phyloP scores from a whole-genome alignment of 108 stramenopile genomes.

The Cylindrotheca closterium region DNA sequence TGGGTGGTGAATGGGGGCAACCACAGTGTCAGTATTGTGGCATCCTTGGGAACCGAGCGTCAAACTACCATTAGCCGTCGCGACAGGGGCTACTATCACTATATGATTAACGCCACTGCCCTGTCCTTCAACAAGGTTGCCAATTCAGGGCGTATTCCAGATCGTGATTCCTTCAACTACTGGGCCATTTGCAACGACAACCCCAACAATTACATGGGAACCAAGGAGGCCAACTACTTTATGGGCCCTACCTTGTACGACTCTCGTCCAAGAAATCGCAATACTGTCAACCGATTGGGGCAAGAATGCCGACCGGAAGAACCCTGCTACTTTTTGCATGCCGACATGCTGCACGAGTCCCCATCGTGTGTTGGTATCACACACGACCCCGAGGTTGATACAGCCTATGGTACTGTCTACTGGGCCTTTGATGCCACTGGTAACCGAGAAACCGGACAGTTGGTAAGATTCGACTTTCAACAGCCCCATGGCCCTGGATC shows the following conservation, averaged over 20 bases:
- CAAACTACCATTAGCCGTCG: slow-evolving; percentile 30
- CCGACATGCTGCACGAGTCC: slow-evolving; percentile 56
- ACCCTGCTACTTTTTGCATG: slow-evolving; percentile 52
- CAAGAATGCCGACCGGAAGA: slow-evolving; percentile 42
- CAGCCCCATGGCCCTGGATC: slow-evolving; percentile 53
- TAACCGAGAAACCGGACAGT: slow-evolving; percentile 34
- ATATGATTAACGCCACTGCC: slow-evolving; percentile 52
- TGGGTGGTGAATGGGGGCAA: slow-evolving; percentile 51
- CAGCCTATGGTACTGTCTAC: slow-evolving; percentile 45
- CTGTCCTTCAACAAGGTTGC: slow-evolving; percentile 46
- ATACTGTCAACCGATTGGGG: slow-evolving; percentile 42
- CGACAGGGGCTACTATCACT: slow-evolving; percentile 56
- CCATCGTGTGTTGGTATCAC: slow-evolving; percentile 48
- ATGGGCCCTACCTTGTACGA: slow-evolving; percentile 59
- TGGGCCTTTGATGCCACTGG: slow-evolving; percentile 51
- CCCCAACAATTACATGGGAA: slow-evolving; percentile 34
- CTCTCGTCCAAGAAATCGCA: slow-evolving; percentile 29
- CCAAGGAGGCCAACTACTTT: slow-evolving; percentile 46
- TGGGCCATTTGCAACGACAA: slow-evolving; percentile 57
- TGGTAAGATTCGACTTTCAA: slow-evolving; percentile 48
- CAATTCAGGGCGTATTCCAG: slow-evolving; percentile 27
- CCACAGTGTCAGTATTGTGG: slow-evolving; percentile 38
- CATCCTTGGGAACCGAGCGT: slow-evolving; percentile 25
- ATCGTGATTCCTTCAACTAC: slow-evolving; percentile 48
- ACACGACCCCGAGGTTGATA: slow-evolving; percentile 46